Conservation (phyloP, 345 rosid genomes). For the Iberis pinnata region DNA sequence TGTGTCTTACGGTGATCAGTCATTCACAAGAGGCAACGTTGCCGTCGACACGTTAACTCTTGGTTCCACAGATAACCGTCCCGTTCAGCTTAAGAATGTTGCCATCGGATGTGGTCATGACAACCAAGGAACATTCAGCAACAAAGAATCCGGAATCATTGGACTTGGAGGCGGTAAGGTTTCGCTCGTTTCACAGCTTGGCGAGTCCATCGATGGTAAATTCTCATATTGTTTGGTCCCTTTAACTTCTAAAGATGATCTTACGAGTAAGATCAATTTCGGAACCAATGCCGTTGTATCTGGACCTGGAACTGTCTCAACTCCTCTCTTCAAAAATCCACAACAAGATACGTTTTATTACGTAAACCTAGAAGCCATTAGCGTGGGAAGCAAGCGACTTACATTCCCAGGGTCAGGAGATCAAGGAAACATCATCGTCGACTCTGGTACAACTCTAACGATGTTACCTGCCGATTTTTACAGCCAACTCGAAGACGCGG, state of each 20-base stretch:
- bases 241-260: background rate
- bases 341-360: background rate
- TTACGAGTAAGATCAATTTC: conserved; percentile 15
- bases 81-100: conserved; percentile 2
- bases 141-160: conserved; percentile 10
- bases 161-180: conserved; percentile 23
- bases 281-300: conserved; percentile 14
- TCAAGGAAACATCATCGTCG: conserved; percentile 47
- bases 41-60: conserved; percentile 21
- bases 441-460: conserved; percentile 57
- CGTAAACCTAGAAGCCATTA: conserved; percentile 21
- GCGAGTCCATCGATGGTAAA: conserved; percentile 12
- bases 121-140: conserved; percentile 4
- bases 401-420: background rate
- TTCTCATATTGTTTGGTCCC: conserved; percentile 26
- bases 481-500: conserved; percentile 24
- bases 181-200: conserved; percentile 18
- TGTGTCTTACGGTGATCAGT: conserved; percentile 5
- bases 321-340: conserved; percentile 5
- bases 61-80: conserved; percentile 18
- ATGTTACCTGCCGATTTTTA: conserved; percentile 24
- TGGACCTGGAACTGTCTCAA: conserved; percentile 11
- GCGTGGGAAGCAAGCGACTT: conserved; percentile 12
- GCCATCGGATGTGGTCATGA: conserved; percentile 22
- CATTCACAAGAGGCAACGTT: conserved; percentile 7